Percentiles rank a stretch among this genome's conserved stretches.
Conservation (phyloP, 768 basidiomycete species). For the Pleurotus sapidus region DNA sequence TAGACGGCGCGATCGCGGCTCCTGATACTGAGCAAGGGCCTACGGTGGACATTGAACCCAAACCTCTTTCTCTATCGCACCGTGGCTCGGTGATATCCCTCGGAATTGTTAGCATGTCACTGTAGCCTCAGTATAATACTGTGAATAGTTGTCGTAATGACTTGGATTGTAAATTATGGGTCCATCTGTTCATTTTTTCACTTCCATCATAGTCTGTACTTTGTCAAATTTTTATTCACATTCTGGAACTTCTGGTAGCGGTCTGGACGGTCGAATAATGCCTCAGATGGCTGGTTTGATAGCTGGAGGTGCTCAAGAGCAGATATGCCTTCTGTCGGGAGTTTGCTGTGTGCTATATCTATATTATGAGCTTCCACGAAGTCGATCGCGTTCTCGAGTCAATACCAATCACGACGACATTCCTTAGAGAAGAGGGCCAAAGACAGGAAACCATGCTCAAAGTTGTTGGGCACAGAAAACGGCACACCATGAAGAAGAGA, state of each 20-base stretch:
- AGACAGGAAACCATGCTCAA: no score
- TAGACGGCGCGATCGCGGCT: constrained; percentile 14
- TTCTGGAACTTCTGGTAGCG: background rate
- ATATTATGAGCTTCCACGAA: no score
- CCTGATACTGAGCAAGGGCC: constrained; percentile 21
- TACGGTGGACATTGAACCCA: constrained; percentile 26
- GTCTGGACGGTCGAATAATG: no score
- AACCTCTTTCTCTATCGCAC: constrained; percentile 39
- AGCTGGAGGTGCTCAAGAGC: no score
- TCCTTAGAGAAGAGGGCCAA: no score
- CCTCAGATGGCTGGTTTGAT: no score
- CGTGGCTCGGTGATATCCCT: constrained; percentile 55
- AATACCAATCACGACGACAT: no score
- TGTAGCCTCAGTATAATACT: background rate
- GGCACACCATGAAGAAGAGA: no score
- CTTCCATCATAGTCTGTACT: constrained; percentile 14
- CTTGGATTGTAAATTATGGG: background rate
- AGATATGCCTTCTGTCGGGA: no score
- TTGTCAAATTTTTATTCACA: constrained; percentile 6
- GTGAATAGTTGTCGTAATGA: constrained; percentile 2
- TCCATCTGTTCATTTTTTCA: constrained; percentile 1
- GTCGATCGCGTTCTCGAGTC: no score
- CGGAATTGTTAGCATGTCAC: constrained; percentile 41
- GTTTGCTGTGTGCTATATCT: no score
- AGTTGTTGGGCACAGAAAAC: no score